Evolutionary conservation across 139 green algal genomes (phyloP).

Genomic region (Gonium pectorale): DNA sequence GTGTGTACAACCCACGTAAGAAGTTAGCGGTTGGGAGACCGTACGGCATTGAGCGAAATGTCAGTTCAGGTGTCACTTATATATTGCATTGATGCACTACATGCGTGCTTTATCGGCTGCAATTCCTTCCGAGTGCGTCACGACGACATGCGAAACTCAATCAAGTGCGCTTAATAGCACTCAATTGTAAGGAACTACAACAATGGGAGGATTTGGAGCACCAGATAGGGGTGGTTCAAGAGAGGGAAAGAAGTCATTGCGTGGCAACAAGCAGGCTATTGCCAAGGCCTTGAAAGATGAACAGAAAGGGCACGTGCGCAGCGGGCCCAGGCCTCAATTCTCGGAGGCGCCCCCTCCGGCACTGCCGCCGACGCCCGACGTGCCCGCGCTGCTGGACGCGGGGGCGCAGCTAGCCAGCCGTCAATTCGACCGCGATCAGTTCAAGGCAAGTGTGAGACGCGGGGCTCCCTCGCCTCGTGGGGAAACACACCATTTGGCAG

Average conservation of each 20-base stretch:
- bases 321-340: background rate
- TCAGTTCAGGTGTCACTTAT: no score
- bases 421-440: slow-evolving; percentile 42
- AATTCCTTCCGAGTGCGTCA: no score
- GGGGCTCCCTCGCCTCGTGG: no score
- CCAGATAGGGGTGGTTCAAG: slow-evolving; percentile 16
- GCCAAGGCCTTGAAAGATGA: background rate
- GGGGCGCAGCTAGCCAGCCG: slow-evolving; percentile 9
- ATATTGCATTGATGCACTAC: no score
- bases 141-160: no score
- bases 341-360: background rate
- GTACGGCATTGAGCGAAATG: no score
- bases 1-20: no score
- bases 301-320: slow-evolving; percentile 15
- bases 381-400: background rate
- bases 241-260: slow-evolving; percentile 16
- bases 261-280: slow-evolving; percentile 19
- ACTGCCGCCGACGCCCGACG: background rate
- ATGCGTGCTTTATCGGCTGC: no score
- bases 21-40: no score
- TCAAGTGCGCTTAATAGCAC: no score
- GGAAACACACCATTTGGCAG: no score
- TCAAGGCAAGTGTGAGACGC: slow-evolving; percentile 7
- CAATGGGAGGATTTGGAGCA: slow-evolving; percentile 33
- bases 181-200: no score